Evolutionary conservation across 1,284 basidiomycete species (phyloP).

Genomic region (Tilletia horrida): DNA sequence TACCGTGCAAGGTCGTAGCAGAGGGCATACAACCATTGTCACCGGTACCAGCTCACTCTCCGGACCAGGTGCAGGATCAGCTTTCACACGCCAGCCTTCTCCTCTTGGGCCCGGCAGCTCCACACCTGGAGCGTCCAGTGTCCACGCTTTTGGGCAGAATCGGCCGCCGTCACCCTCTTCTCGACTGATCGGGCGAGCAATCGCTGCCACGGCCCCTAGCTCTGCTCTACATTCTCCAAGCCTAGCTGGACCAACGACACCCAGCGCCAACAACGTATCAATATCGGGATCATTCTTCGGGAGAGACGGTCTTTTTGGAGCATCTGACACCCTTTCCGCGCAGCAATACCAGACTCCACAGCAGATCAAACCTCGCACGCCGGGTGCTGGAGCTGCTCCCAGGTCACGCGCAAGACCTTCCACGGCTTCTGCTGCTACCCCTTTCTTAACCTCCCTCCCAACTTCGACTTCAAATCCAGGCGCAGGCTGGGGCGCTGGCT

Average conservation of each 20-base stretch:
- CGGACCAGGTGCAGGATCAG: not conserved
- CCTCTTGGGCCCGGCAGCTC: conserved; percentile 1
- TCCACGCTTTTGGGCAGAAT: not conserved
- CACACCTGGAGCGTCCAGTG: not conserved
- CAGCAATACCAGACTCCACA: not conserved
- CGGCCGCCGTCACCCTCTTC: not conserved
- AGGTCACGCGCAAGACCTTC: not conserved
- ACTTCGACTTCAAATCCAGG: no score
- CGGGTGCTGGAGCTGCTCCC: no score
- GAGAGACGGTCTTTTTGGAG: conserved; percentile 4
- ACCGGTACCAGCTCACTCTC: not conserved
- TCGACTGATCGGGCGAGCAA: conserved; percentile 7
- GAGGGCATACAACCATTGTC: not conserved
- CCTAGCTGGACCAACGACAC: not conserved
- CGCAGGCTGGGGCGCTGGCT: no score
- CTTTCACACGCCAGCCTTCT: conserved; percentile 5
- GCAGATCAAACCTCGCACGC: not conserved
- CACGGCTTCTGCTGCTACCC: not conserved
- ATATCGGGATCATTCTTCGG: not conserved
- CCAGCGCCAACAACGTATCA: not conserved
- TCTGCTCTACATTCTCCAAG: not conserved
- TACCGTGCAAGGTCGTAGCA: no score
- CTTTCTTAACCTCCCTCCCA: not conserved
- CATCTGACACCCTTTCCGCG: not conserved
- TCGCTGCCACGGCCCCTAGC: not conserved